Base-by-base conservation (phyloP, 1,284 basidiomycete genomes). In the Austroboletus novae-zelandiae region DNA sequence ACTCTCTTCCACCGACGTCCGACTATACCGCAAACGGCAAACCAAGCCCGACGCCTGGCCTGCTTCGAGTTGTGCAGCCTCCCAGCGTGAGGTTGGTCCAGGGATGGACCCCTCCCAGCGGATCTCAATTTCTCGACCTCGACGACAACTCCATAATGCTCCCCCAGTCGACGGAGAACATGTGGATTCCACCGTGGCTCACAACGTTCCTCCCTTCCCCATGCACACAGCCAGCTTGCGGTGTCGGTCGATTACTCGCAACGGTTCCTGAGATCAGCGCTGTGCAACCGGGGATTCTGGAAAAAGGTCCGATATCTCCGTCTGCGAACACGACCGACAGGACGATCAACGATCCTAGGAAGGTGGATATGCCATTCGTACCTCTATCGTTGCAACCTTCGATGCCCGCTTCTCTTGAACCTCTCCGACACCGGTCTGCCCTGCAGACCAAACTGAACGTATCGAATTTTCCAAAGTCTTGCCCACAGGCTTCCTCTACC, bases 81-180 rank as follows among this genome's bases (percentile, higher is more conserved):
- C 35, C 35, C 3, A 36, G 35, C 35, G n/a, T 7, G 15, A n/a
- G 15, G 32, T 42, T 23, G 5, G 53, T 68, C 36, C 48, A 30
- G 6, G 66, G 62, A 46, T 64, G 62, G 62, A 46, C 50, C 2
- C 62, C 62, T 46, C 59, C 63, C 14, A 41, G 46, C 7, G 65
- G 66, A 32, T 64, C 48, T 11, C 59, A 55, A 39, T 66, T 54
- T 31, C 45, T 64, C 30, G 66, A 67, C 20, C 51, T 64, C 18
- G 61, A 60, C 15, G 54, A 59, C 18, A 44, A 31, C 7, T 39
- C 65, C 17, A 40, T 54, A 39, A 27, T 27, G 8, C 7, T 41
- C n/a, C 49, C 55, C 29, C 45, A 61, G 31, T 17, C 50, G 18
- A 13, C 5, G 14, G 43, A 43, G 29, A 43, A 47, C 35, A 3